Evolutionary conservation across 208 protist genomes (phyloP).

Genomic region (Trypanosoma vivax): DNA sequence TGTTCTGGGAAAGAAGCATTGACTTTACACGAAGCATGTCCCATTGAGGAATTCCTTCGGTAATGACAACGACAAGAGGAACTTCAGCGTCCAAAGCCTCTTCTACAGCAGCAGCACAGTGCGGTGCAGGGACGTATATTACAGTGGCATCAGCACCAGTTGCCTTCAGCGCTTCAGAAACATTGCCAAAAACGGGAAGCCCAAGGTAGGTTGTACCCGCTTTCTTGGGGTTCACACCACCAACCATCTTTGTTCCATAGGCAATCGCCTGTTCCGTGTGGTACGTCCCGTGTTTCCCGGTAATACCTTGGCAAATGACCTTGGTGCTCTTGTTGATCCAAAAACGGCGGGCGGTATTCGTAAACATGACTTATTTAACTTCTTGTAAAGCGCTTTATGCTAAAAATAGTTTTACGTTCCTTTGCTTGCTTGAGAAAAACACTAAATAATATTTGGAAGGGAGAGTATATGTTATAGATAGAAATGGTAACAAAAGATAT

Average conservation of each 20-base stretch:
- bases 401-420: too few species aligned
- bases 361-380: too few species aligned
- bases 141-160: slow-evolving; percentile 94
- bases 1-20: slow-evolving; percentile 87
- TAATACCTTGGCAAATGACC: slow-evolving; percentile 98
- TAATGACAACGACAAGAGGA: slow-evolving; percentile 97
- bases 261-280: slow-evolving; percentile 95
- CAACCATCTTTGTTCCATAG: slow-evolving; percentile 98
- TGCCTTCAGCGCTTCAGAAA: slow-evolving; percentile 81
- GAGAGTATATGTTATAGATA: too few species aligned
- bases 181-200: slow-evolving; percentile 94
- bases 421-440: too few species aligned
- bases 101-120: slow-evolving; percentile 93
- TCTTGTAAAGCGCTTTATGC: too few species aligned
- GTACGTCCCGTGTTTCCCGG: slow-evolving; percentile 98
- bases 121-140: slow-evolving; percentile 97
- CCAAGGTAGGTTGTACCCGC: slow-evolving; percentile 91
- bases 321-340: slow-evolving; percentile 95
- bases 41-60: slow-evolving; percentile 98
- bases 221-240: slow-evolving; percentile 96
- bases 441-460: too few species aligned
- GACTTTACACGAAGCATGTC: slow-evolving; percentile 96
- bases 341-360: slow-evolving; percentile 43
- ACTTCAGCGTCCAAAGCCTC: slow-evolving; percentile 97
- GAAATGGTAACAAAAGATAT: too few species aligned